Evolutionary conservation across 2,329 filamentous ascomycete genomes (phyloP).

Genomic region (Bipolaris gigantea): DNA sequence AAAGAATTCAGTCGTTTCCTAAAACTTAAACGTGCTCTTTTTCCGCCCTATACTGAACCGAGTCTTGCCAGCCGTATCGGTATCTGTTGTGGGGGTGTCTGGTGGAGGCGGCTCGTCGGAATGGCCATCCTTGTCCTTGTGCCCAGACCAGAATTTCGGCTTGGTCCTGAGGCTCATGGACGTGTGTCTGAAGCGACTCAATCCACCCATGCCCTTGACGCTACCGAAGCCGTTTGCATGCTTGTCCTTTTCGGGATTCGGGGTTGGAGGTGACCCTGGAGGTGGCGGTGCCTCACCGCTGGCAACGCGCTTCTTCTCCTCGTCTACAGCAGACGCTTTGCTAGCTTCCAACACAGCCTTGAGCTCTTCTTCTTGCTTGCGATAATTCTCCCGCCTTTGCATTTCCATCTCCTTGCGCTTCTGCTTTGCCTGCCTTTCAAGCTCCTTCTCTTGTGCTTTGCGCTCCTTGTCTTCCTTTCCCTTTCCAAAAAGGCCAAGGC

Average conservation of each 20-base stretch:
- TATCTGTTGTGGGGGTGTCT: slow-evolving; percentile 39
- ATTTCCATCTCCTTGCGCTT: slow-evolving; percentile 54
- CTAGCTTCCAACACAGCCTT: slow-evolving; percentile 67
- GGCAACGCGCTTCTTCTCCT: slow-evolving; percentile 27
- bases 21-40: slow-evolving; percentile 61
- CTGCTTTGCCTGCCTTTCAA: slow-evolving; percentile 49
- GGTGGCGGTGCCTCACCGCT: slow-evolving; percentile 17
- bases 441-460: slow-evolving; percentile 62
- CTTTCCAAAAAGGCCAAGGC: slow-evolving; percentile 54
- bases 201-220: slow-evolving; percentile 39
- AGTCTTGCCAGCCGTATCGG: slow-evolving; percentile 66
- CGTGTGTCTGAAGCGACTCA: slow-evolving; percentile 69
- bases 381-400: slow-evolving; percentile 58
- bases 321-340: slow-evolving; percentile 62
- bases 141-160: slow-evolving; percentile 67
- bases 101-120: slow-evolving; percentile 20
- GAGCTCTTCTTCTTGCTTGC: slow-evolving; percentile 64
- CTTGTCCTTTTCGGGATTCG: slow-evolving; percentile 10
- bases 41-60: slow-evolving; percentile 72
- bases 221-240: slow-evolving; percentile 46
- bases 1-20: background rate
- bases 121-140: slow-evolving; percentile 37
- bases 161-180: slow-evolving; percentile 80
- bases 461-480: slow-evolving; percentile 67
- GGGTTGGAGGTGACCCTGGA: slow-evolving; percentile 1